These are phyloP conservation scores for Penicillium sp. DNA, from an alignment of 2,329 filamentous ascomycete species.

Conservation along the genomic window DNA sequence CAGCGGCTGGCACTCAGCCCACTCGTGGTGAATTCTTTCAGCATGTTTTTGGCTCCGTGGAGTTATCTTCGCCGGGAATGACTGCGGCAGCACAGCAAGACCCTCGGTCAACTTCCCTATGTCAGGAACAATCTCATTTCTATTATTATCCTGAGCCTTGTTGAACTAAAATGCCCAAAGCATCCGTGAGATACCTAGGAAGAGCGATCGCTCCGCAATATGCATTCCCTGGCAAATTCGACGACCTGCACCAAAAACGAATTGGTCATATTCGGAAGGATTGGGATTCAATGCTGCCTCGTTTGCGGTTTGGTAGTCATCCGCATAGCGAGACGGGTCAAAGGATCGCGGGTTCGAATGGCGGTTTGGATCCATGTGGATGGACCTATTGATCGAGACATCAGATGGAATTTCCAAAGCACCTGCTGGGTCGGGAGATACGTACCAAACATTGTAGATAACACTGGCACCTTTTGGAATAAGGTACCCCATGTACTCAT, in stretches of 20 bases:
- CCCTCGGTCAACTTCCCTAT: too few species aligned
- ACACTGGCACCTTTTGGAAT: not conserved
- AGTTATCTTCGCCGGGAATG: too few species aligned
- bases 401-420: not conserved
- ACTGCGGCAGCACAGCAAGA: too few species aligned
- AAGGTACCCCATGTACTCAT: not conserved
- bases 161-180: not conserved
- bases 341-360: not conserved
- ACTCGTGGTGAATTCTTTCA: too few species aligned
- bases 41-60: too few species aligned
- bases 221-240: not conserved
- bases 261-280: not conserved
- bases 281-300: not conserved
- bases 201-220: not conserved
- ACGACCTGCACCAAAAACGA: not conserved
- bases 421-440: not conserved
- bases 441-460: not conserved
- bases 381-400: not conserved
- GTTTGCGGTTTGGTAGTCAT: not conserved
- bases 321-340: not conserved
- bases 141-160: not conserved
- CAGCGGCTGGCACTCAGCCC: too few species aligned
- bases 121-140: too few species aligned
- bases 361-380: not conserved
- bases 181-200: not conserved